phyloP scores from a whole-genome alignment of 306 rosid genomes.

The Carpinus viminea region DNA sequence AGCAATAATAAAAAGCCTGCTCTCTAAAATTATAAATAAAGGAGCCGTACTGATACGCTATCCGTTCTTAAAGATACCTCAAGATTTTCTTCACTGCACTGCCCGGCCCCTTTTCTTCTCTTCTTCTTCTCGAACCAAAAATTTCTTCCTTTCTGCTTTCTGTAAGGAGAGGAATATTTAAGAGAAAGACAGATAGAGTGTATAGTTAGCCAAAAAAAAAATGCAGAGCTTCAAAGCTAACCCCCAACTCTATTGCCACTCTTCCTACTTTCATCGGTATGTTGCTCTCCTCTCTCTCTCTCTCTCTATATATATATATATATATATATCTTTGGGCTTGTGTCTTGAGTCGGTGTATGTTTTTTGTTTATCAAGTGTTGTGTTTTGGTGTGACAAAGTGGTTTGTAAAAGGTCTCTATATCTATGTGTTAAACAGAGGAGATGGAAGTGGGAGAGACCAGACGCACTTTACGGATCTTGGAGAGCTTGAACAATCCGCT shows the following conservation, averaged over 20 bases:
- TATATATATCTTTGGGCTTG: not conserved
- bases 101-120: not conserved
- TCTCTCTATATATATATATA: not conserved
- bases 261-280: conserved; percentile 59
- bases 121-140: conserved; percentile 13
- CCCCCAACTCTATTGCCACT: conserved; percentile 52
- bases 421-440: conserved; percentile 63
- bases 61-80: conserved; percentile 60
- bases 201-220: not conserved
- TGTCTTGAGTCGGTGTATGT: conserved; percentile 5
- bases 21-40: conserved; percentile 22
- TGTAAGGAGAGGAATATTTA: conserved; percentile 5
- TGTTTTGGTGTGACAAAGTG: not conserved
- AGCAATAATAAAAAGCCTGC: conserved; percentile 57
- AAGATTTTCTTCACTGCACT: conserved; percentile 37
- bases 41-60: conserved; percentile 50
- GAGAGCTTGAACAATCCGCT: conserved; percentile 67
- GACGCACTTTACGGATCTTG: conserved; percentile 65
- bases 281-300: not conserved
- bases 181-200: not conserved
- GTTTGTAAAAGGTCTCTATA: conserved; percentile 32
- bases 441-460: conserved; percentile 44
- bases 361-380: conserved; percentile 4
- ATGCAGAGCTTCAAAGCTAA: conserved; percentile 73
- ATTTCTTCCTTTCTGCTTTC: not conserved